Conservation (phyloP, 768 basidiomycete species). For the Xerocomellus intermedius region DNA sequence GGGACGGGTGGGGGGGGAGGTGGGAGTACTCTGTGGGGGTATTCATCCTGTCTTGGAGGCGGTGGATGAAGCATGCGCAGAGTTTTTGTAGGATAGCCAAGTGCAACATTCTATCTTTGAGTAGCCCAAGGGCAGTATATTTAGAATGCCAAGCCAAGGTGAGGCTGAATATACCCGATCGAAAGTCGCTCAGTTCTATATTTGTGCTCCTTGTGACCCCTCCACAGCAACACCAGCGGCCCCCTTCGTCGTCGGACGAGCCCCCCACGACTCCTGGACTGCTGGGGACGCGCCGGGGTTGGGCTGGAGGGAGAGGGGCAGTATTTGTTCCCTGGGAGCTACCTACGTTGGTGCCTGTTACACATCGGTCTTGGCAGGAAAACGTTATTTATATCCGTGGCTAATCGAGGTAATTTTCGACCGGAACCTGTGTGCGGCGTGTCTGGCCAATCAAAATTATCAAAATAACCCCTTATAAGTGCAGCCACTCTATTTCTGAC, state of each 20-base stretch:
- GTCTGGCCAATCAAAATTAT: conserved; percentile 24
- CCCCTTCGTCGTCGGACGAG: neutral
- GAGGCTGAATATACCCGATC: conserved; percentile 35
- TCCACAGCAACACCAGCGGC: too few relatives aligned
- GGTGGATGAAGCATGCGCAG: conserved; percentile 19
- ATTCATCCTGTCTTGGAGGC: conserved; percentile 27
- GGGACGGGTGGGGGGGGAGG: conserved; percentile 11
- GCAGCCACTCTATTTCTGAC: conserved; percentile 14
- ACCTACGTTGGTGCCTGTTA: conserved; percentile 29
- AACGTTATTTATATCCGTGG: conserved; percentile 30
- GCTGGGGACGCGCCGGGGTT: neutral
- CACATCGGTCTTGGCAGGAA: conserved; percentile 31
- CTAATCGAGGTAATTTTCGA: conserved; percentile 20
- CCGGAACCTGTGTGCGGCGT: conserved; percentile 21
- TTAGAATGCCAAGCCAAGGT: conserved; percentile 46
- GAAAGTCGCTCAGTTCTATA: conserved; percentile 16
- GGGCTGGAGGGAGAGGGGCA: neutral
- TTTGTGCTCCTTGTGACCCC: conserved; percentile 13
- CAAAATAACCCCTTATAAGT: conserved; percentile 4
- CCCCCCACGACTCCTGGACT: neutral
- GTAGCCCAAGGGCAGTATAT: conserved; percentile 34
- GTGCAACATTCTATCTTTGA: conserved; percentile 48
- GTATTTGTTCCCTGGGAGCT: conserved; percentile 17
- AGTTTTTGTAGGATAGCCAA: conserved; percentile 45
- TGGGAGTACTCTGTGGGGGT: conserved; percentile 17